Conservation (phyloP, 805 yeast species). For the Yamadazyma philogaea region DNA sequence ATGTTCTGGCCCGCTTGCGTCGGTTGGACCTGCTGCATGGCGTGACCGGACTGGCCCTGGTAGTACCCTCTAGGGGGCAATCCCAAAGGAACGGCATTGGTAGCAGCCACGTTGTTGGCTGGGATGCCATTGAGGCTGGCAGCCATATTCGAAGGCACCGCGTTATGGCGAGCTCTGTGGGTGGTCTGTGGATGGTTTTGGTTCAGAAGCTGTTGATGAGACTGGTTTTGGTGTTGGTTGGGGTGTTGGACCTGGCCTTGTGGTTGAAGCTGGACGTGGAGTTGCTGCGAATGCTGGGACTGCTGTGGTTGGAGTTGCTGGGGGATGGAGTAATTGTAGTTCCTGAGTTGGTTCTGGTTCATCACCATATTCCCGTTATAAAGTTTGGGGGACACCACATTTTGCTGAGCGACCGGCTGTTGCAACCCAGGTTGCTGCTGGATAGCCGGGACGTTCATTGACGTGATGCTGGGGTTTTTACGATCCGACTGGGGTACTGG, state of each 20-base stretch:
- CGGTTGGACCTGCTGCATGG: not conserved
- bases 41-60: slow-evolving; percentile 2
- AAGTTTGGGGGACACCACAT: slow-evolving; percentile 2
- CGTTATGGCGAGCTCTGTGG: not conserved
- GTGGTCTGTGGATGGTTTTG: not conserved
- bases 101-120: not conserved
- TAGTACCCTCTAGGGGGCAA: slow-evolving; percentile 11
- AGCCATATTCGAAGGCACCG: not conserved
- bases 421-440: not conserved
- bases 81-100: slow-evolving; percentile 8
- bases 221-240: not conserved
- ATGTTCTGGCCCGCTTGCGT: slow-evolving; percentile 3
- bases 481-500: slow-evolving; percentile 6
- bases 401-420: not conserved
- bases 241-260: not conserved
- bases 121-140: not conserved
- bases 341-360: slow-evolving; percentile 1
- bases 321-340: not conserved
- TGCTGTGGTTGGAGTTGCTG: slow-evolving; percentile 1
- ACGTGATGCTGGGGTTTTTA: not conserved
- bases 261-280: not conserved
- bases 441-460: not conserved
- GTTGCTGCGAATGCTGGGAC: not conserved
- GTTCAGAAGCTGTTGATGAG: not conserved
- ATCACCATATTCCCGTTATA: slow-evolving; percentile 1